Percentiles rank a stretch among this genome's conserved stretches.
Conservation (phyloP, 164 flowering plant genomes). For the Chimonanthus salicifolius region DNA sequence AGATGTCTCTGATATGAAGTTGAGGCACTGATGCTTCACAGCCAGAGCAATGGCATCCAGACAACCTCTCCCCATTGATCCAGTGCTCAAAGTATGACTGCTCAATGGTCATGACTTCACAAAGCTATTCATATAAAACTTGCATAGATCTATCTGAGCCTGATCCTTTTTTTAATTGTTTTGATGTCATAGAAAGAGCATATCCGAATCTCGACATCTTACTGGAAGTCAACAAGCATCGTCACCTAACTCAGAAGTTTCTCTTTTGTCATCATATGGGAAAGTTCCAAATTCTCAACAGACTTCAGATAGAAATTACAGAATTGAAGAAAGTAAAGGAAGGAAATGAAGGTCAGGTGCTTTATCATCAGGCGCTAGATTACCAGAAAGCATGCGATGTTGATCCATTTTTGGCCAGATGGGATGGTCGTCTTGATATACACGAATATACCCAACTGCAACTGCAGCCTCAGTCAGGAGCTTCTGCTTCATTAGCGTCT, state of each 20-base stretch:
- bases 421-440: conserved; percentile 17
- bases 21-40: conserved; percentile 11
- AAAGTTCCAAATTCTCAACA: conserved; percentile 21
- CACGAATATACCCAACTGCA: conserved; percentile 23
- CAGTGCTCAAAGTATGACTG: conserved; percentile 10
- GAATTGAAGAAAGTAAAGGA: conserved; percentile 17
- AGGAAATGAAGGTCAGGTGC: conserved; percentile 16
- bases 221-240: conserved; percentile 25
- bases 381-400: conserved; percentile 5
- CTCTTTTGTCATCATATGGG: conserved; percentile 21
- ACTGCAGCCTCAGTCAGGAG: conserved; percentile 16
- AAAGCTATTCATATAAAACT: neutral
- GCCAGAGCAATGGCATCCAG: conserved; percentile 25
- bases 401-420: conserved; percentile 21
- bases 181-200: conserved; percentile 17
- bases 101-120: neutral
- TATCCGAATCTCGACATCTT: conserved; percentile 23
- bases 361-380: conserved; percentile 17
- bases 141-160: neutral
- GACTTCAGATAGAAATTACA: conserved; percentile 17
- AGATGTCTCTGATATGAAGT: conserved; percentile 10
- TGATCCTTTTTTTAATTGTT: neutral
- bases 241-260: conserved; percentile 41
- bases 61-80: conserved; percentile 39
- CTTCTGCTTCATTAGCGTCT: conserved; percentile 25